Percentiles rank a stretch among this genome's conserved stretches.
Conservation (phyloP, 2,329 filamentous ascomycete genomes). For the Plectosphaerella cucumerina region DNA sequence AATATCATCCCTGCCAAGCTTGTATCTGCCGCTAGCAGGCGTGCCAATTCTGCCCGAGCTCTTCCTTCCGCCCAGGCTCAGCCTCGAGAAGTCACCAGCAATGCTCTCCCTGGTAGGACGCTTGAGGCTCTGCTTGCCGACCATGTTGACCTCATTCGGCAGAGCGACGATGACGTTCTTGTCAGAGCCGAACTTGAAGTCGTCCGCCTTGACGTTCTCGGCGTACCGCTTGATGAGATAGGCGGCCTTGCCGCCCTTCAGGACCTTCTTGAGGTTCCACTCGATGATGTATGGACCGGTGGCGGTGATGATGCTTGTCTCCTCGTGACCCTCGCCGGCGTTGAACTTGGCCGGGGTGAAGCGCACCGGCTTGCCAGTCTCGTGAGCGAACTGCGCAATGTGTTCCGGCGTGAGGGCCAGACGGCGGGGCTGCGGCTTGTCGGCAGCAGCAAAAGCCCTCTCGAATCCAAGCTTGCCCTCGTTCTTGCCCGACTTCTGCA, state of each 20-base stretch:
- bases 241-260: constrained; percentile 75
- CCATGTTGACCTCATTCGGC: constrained; percentile 98
- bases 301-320: constrained; percentile 94
- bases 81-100: constrained; percentile 49
- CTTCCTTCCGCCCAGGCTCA: constrained; percentile 39
- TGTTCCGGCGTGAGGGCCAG: constrained; percentile 86
- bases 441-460: constrained; percentile 84
- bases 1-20: constrained; percentile 76
- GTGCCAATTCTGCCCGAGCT: constrained; percentile 49
- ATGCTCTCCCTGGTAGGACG: constrained; percentile 92
- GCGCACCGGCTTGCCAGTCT: constrained; percentile 78
- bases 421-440: constrained; percentile 88
- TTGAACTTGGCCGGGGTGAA: constrained; percentile 96
- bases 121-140: constrained; percentile 79
- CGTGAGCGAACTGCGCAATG: constrained; percentile 95
- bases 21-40: constrained; percentile 58
- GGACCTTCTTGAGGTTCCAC: constrained; percentile 89
- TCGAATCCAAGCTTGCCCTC: constrained; percentile 98
- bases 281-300: constrained; percentile 96
- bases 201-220: constrained; percentile 95
- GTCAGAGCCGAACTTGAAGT: constrained; percentile 95
- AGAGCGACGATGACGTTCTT: constrained; percentile 97
- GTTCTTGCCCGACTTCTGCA: constrained; percentile 92
- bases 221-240: constrained; percentile 96
- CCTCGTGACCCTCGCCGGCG: constrained; percentile 71